Base-by-base conservation (phyloP, 1,284 basidiomycete genomes). In the Tausonia pullulans region DNA sequence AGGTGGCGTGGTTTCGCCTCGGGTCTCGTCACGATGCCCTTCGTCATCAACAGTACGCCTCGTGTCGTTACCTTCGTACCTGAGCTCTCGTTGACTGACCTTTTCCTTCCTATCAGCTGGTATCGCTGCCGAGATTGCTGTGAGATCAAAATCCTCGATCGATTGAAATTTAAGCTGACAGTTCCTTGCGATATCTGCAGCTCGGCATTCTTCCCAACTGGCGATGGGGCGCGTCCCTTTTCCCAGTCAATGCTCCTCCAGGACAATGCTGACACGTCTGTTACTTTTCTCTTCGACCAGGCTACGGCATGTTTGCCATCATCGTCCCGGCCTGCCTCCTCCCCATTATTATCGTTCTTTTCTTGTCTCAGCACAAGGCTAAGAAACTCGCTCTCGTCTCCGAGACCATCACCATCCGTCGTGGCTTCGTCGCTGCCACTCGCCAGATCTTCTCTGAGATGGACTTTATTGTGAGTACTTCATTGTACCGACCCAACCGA, bases 1-100 rank as follows among this genome's bases (percentile, higher is more conserved):
- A 81, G 84, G 71, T 90, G 87, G 86, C 82, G 88, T 65, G 87
- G 86, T 5, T 77, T 88, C 11, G 81, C 87, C 43, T 81, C 83
- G 5, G 87, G 87, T 10, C 78, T 90, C 9, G 81, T 87, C 16
- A 81, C 83, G 81, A 83, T 74, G 77, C 81, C 56, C 4, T 89
- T 85, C 74, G 80, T 90, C 69, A 63, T 71, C 60, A 73, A 71
- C 58, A 27, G 51, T 52, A 52, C 11, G 51, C 16, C 51, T 49
- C 48, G 7, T 52, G 11, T 6, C 51, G 11, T 13, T 11, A 52
- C 51, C n/a, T 52, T 16, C 9, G 51, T 49, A 8, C 14, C 51
- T 2, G 27, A 27, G 27, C 27, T 27, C 6, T 52, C n/a, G 51
- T 16, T 52, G 51, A 52, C 51, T 14, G 51, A 52, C 11, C 7